phyloP scores from a whole-genome alignment of 1,284 basidiomycete species.

The Heterobasidion parviporum region DNA sequence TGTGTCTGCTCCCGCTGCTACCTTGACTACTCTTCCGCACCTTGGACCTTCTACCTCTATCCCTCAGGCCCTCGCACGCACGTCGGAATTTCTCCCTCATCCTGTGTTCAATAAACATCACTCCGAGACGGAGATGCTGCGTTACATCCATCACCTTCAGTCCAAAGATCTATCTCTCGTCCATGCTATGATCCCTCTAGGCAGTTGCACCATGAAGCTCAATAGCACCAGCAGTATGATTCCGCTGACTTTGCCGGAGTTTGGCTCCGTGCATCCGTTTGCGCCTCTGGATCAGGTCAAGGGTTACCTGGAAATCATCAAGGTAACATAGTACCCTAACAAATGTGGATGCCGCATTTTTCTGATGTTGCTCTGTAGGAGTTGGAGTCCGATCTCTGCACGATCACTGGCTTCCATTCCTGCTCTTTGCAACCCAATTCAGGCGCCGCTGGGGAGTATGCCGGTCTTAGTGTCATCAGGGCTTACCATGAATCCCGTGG shows the following conservation, averaged over 20 bases:
- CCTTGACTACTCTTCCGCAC: constrained; percentile 35
- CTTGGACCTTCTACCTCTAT: constrained; percentile 30
- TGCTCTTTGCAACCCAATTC: constrained; percentile 97
- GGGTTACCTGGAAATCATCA: constrained; percentile 82
- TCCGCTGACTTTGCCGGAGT: constrained; percentile 92
- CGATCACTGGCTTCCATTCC: constrained; percentile 91
- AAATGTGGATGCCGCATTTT: too few relatives aligned
- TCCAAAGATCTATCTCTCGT: constrained; percentile 92
- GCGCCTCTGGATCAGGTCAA: constrained; percentile 84
- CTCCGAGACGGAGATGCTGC: constrained; percentile 96
- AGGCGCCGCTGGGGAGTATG: constrained; percentile 94
- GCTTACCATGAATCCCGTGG: constrained; percentile 91
- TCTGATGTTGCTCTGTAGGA: constrained; percentile 40
- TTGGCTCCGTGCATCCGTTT: constrained; percentile 87
- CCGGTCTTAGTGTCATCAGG: constrained; percentile 88
- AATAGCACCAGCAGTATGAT: constrained; percentile 97
- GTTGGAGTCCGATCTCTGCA: constrained; percentile 85
- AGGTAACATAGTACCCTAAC: constrained; percentile 29
- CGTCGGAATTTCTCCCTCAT: constrained; percentile 75
- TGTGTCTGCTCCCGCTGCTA: constrained; percentile 32
- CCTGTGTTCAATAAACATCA: constrained; percentile 93
- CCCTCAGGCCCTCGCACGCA: constrained; percentile 57
- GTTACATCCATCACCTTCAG: constrained; percentile 91
- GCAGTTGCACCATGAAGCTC: constrained; percentile 95
- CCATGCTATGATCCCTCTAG: constrained; percentile 96